phyloP scores from a whole-genome alignment of 31 red algal species.

The Porphyra umbilicalis region DNA sequence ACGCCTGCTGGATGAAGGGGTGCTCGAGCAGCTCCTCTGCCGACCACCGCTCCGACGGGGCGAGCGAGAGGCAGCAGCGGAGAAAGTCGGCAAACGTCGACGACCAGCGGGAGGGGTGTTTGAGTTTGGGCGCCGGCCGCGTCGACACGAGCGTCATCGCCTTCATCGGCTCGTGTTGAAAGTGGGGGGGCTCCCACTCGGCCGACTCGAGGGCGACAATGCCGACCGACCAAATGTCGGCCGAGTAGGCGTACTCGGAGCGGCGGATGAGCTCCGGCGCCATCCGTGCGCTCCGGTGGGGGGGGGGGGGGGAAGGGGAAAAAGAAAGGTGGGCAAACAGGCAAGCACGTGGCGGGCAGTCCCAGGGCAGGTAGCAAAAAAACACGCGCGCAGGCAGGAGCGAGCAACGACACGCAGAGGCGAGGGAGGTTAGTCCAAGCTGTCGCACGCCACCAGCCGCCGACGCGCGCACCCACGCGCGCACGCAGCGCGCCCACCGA shows the following conservation, averaged over 20 bases:
- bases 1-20: slow-evolving; percentile 66
- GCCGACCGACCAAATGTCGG: slow-evolving; percentile 88
- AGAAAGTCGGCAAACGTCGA: slow-evolving; percentile 79
- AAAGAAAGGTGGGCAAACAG: background rate
- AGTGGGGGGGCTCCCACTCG: slow-evolving; percentile 79
- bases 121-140: slow-evolving; percentile 44
- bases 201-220: slow-evolving; percentile 86
- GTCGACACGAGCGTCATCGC: slow-evolving; percentile 92
- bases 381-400: background rate
- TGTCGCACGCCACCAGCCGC: background rate
- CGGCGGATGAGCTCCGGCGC: slow-evolving; percentile 80
- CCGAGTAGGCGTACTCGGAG: slow-evolving; percentile 80
- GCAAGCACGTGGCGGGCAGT: too few relatives aligned
- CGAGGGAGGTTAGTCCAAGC: background rate
- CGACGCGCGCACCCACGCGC: background rate
- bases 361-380: too few relatives aligned
- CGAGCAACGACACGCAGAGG: background rate
- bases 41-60: slow-evolving; percentile 54
- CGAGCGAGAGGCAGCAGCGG: slow-evolving; percentile 46
- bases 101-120: slow-evolving; percentile 48
- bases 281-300: slow-evolving; percentile 39
- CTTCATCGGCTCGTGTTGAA: slow-evolving; percentile 69
- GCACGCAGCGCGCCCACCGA: background rate
- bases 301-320: background rate
- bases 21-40: slow-evolving; percentile 69